Evolutionary conservation across 805 yeast species (phyloP).

Genomic region (Metschnikowia chrysomelidarum): DNA sequence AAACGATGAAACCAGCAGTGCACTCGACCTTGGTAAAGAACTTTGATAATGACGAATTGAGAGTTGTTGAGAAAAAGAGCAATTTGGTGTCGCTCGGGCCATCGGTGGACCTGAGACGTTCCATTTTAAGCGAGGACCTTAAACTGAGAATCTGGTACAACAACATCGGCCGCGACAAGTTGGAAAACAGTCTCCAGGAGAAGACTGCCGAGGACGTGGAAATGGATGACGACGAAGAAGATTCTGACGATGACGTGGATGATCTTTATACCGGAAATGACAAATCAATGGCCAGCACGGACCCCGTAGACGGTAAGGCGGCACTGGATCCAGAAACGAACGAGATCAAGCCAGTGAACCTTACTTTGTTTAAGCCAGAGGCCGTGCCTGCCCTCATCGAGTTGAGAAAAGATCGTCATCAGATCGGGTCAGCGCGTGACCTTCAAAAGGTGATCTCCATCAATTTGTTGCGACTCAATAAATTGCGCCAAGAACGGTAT

Average conservation of each 20-base stretch:
- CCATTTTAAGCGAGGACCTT: conserved; percentile 31
- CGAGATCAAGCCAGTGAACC: conserved; percentile 29
- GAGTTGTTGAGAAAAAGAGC: conserved; percentile 22
- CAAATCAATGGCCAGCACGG: not conserved
- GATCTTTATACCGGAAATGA: no score
- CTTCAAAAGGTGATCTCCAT: conserved; percentile 36
- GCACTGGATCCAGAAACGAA: not conserved
- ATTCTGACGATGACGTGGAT: conserved; percentile 8
- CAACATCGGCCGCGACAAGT: conserved; percentile 36
- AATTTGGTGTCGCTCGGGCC: conserved; percentile 39
- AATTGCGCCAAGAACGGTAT: conserved; percentile 41
- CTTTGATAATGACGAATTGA: conserved; percentile 21
- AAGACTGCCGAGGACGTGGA: not conserved
- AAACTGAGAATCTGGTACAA: conserved; percentile 39
- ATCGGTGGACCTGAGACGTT: conserved; percentile 30
- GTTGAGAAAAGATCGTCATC: conserved; percentile 25
- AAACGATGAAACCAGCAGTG: conserved; percentile 24
- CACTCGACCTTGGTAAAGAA: conserved; percentile 27
- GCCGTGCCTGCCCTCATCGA: conserved; percentile 24
- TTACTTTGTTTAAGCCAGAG: conserved; percentile 37
- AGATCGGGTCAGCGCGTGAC: conserved; percentile 26
- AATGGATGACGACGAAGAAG: conserved; percentile 5
- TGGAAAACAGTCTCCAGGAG: conserved; percentile 14
- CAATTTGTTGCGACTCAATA: conserved; percentile 34
- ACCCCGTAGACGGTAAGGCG: conserved; percentile 11